phyloP scores from a whole-genome alignment of 2,329 filamentous ascomycete genomes.

The Nigrograna mackinnonii region DNA sequence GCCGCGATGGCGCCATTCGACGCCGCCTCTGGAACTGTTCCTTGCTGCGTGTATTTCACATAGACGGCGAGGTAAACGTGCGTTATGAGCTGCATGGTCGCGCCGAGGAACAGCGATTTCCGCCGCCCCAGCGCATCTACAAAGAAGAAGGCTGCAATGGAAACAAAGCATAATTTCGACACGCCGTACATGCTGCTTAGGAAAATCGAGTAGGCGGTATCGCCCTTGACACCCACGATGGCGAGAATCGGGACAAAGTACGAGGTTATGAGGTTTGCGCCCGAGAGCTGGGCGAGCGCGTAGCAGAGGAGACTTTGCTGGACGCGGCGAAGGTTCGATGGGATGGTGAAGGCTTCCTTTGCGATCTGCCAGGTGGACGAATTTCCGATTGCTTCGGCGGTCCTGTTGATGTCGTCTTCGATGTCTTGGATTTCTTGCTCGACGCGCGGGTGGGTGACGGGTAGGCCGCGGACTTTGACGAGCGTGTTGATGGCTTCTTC shows the following conservation, averaged over 20 bases:
- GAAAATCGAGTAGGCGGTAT: conserved; percentile 39
- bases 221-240: conserved; percentile 37
- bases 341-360: conserved; percentile 16
- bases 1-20: conserved; percentile 47
- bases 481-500: conserved; percentile 34
- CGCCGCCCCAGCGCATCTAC: conserved; percentile 46
- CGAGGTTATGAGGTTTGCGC: conserved; percentile 49
- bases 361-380: conserved; percentile 4
- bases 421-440: conserved; percentile 10
- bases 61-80: conserved; percentile 48
- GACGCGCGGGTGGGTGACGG: conserved; percentile 7
- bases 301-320: conserved; percentile 12
- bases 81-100: conserved; percentile 44
- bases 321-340: conserved; percentile 14
- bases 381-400: conserved; percentile 6
- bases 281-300: conserved; percentile 45
- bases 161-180: conserved; percentile 47
- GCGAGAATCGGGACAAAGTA: conserved; percentile 50
- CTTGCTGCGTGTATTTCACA: conserved; percentile 37
- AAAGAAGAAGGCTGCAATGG: conserved; percentile 50
- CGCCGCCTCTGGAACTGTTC: conserved; percentile 25
- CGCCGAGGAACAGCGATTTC: conserved; percentile 37
- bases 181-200: conserved; percentile 49
- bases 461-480: conserved; percentile 27
- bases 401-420: conserved; percentile 7